Evolutionary conservation across 768 basidiomycete genomes (phyloP), one percentile per base, ranked within the genome.

Genomic region (Leccinum uliginosum): DNA sequence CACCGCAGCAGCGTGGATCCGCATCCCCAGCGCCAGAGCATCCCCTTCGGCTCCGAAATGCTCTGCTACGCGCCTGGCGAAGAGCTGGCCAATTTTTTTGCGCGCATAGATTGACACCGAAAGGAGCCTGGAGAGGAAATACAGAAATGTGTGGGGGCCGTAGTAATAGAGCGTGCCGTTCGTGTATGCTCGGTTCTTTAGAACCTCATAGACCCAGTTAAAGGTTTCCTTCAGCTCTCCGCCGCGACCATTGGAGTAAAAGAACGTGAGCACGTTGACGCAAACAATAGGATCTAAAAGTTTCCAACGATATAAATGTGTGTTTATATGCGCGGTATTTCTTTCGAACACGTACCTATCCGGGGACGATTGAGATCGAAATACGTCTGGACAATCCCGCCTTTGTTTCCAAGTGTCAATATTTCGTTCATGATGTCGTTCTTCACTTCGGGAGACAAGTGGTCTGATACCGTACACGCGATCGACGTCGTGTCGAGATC

Each of bases 341-440:
- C 5, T 15, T 11, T 48, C 5, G n/a, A 35, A 26, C 3, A 51
- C 65, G 5, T 46, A 65, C 65, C 65, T 9, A 67, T 57, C 46
- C 65, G 62, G 4, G 65, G 65, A 34, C 65, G 59, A 4, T 52
- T 59, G 17, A 55, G 23, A 40, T 65, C 65, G 19, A 65, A 67
- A 34, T 64, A 67, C 0, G 57, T 47, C 38, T 64, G 59, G 32
- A 67, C 55, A 10, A 65, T 67, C 7, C 62, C 62, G 11, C 67
- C 65, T n/a, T 56, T 50, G 2, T 55, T 60, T 26, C 46, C 66
- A 21, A 66, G 23, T 1, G 53, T 50, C 48, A 58, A 29, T n/a
- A 60, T 65, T 26, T 65, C 61, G 9, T 66, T 9, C 61, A 66
- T 66, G 50, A 66, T 66, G 21, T 58, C 61, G 38, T 66, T 54